A percentile compares a stretch with the other conserved stretches of the same genome.
phyloP scores from a whole-genome alignment of 2,329 filamentous ascomycete genomes.

The Neonectria neomacrospora region DNA sequence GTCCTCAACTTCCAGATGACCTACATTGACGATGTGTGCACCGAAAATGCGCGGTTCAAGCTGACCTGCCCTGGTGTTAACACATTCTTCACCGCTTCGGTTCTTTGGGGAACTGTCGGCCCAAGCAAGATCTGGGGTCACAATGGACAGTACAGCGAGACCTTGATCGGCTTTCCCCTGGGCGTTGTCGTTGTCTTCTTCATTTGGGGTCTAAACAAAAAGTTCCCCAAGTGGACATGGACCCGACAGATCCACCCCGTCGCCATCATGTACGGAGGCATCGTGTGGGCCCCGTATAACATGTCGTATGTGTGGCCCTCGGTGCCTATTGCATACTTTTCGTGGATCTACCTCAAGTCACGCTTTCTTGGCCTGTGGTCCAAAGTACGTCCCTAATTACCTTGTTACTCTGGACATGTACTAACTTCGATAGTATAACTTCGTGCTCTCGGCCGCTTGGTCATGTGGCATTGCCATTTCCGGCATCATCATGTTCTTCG shows the following conservation, averaged over 20 bases:
- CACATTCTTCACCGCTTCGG: constrained; percentile 66
- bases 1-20: constrained; percentile 62
- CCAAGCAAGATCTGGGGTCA: constrained; percentile 62
- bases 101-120: constrained; percentile 66
- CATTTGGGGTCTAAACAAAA: constrained; percentile 54
- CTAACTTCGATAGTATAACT: constrained; percentile 57
- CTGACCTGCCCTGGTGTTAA: constrained; percentile 64
- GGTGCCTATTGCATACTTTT: constrained; percentile 63
- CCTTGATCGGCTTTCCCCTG: constrained; percentile 62
- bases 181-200: constrained; percentile 58
- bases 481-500: constrained; percentile 65
- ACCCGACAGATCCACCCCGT: constrained; percentile 60
- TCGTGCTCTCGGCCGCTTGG: constrained; percentile 63
- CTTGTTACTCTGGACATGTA: not conserved
- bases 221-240: constrained; percentile 54
- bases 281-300: constrained; percentile 62
- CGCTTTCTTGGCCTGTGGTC: constrained; percentile 63
- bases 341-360: constrained; percentile 63
- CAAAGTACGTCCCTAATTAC: constrained; percentile 51
- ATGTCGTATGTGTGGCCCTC: constrained; percentile 63
- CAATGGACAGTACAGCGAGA: constrained; percentile 59
- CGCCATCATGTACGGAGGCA: constrained; percentile 58
- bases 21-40: constrained; percentile 61
- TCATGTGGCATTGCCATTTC: constrained; percentile 62
- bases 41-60: constrained; percentile 57